Evolutionary conservation across 129 eudicot species (phyloP).

Genomic region (Helianthus tuberosus): DNA sequence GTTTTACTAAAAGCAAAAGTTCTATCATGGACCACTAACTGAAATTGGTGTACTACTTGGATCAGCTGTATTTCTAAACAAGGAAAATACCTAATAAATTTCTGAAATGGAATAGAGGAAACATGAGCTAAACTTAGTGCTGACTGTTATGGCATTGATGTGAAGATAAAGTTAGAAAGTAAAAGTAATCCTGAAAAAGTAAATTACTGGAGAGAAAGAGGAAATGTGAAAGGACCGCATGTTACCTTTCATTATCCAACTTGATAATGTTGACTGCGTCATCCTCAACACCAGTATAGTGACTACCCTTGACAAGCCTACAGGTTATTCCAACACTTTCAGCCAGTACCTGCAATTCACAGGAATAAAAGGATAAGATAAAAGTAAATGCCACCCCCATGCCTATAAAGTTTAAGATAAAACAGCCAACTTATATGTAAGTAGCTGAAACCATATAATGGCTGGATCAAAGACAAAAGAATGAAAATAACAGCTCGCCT

Average conservation of each 20-base stretch:
- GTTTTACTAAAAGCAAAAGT: conserved; percentile 10
- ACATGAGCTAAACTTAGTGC: neutral
- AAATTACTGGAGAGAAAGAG: neutral
- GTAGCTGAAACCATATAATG: conserved; percentile 15
- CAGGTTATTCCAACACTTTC: conserved; percentile 85
- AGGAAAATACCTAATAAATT: neutral
- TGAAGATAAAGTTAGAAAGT: conserved; percentile 12
- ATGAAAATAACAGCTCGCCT: conserved; percentile 51
- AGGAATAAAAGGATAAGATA: conserved; percentile 13
- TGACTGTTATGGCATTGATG: neutral
- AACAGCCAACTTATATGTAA: conserved; percentile 8
- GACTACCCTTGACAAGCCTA: conserved; percentile 92
- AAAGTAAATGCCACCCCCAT: conserved; percentile 20
- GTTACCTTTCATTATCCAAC: conserved; percentile 77
- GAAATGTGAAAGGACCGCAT: conserved; percentile 6
- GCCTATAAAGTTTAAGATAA: conserved; percentile 5
- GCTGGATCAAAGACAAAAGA: conserved; percentile 17
- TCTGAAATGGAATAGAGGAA: conserved; percentile 1
- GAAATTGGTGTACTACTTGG: conserved; percentile 6
- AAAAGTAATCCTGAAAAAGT: neutral
- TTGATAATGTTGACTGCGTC: conserved; percentile 90
- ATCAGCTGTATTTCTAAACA: conserved; percentile 4
- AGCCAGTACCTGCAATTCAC: conserved; percentile 74
- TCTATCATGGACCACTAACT: conserved; percentile 7
- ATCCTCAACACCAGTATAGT: conserved; percentile 93